Evolutionary conservation across 2,329 filamentous ascomycete genomes (phyloP), one percentile per base, ranked within the genome.

Genomic region (Periconia digitata): DNA sequence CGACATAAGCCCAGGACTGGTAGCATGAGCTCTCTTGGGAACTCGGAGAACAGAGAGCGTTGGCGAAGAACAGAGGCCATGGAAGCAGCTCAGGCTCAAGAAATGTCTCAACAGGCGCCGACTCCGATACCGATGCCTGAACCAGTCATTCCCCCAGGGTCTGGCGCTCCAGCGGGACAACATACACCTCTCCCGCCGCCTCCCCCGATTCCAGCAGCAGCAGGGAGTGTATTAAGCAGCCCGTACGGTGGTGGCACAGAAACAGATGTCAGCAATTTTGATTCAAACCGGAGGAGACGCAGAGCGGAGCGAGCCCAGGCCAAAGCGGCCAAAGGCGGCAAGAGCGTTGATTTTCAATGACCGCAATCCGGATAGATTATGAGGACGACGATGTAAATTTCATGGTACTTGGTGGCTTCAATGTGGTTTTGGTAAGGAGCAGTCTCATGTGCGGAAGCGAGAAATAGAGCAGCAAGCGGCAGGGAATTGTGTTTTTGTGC

Each of bases 301-400:
- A 59, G 71, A 51, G 71, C 71, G 15, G 71, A 73, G 54, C 51
- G 71, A 47, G 70, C 71, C 8, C 69, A 72, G 44, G 70, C 68
- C 21, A 69, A 70, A 53, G 63, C 64, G 42, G 68, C 65, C 24
- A 59, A 61, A 41, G 64, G 69, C 23, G 67, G 70, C n/a, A 71
- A 66, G 44, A 63, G 69, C 22, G 71, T 73, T 20, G 71, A 73
- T 50, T 73, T 73, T 46, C 70, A 66, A 51, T 73, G 56, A 68
- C 12, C 12, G 3, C 10, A 15, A 15, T 32, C n/a, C 27, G 3
- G 27, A 15, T n/a, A n/a, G 27, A 32, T 32, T 4, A 32, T 32
- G 27, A 12, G 12, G 4, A 32, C n/a, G 27, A 15, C 5, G 10
- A 6, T 32, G 27, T 15, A 32, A 10, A 32, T 10, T 32, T 32